These are phyloP conservation scores for Lenwebbia sp. DNA, from an alignment of 345 rosid genomes.

Conservation along the genomic window DNA sequence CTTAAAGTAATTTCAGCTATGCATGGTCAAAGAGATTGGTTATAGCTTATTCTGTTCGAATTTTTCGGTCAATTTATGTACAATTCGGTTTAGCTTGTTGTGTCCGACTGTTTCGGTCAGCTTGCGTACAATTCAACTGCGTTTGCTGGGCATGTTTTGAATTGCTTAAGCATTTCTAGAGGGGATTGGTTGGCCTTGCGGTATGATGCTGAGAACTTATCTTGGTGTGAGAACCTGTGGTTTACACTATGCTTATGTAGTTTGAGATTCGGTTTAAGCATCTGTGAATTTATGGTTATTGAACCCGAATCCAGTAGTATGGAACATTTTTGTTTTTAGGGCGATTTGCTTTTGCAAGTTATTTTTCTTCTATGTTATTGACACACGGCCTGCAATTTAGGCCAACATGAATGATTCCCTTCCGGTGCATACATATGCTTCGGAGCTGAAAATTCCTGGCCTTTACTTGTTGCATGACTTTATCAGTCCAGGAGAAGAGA, in stretches of 20 bases:
- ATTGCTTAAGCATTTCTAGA: not conserved
- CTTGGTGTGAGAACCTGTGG: not conserved
- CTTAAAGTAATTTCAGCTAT: no score
- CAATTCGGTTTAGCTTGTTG: not conserved
- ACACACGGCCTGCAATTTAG: not conserved
- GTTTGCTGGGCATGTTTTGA: not conserved
- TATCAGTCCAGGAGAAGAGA: slow-evolving; percentile 51
- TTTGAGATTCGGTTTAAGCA: not conserved
- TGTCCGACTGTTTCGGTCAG: not conserved
- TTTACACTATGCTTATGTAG: not conserved
- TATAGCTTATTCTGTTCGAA: not conserved
- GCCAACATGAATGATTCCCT: slow-evolving; percentile 28
- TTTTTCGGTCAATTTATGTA: not conserved
- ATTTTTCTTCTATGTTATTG: not conserved
- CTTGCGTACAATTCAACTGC: not conserved
- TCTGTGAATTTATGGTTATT: not conserved
- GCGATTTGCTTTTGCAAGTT: not conserved
- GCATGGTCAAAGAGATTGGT: not conserved
- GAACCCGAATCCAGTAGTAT: not conserved
- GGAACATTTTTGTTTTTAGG: not conserved
- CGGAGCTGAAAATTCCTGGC: slow-evolving; percentile 75
- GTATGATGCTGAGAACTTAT: not conserved
- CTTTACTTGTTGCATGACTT: slow-evolving; percentile 59
- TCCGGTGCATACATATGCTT: slow-evolving; percentile 41
- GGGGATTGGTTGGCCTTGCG: not conserved